Evolutionary conservation across 257 asterid genomes (phyloP), one percentile per base, ranked within the genome.

Genomic region (Nicotiana knightiana): DNA sequence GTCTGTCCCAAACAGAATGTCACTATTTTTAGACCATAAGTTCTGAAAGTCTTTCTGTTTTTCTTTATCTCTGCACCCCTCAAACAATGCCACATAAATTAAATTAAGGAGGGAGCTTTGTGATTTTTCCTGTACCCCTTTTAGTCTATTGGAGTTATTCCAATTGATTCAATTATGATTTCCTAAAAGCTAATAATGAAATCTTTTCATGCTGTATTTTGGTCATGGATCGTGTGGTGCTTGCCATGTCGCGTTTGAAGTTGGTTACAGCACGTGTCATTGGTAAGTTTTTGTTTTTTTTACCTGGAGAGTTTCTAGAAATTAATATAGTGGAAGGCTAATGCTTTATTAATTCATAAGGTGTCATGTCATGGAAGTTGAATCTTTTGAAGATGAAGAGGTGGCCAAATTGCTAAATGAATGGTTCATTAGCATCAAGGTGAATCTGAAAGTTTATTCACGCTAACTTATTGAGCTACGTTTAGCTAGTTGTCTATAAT

Each of bases 301-400:
- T 16, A 15, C 61, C 21, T 59, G 3, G 43, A 24, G 54, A 39
- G 11, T 26, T 77, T n/a, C 17, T 18, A 61, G 16, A 18, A 61
- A 18, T 9, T 16, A 57, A 58, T 54, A 2, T 77, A 10, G 26
- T 35, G 33, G 28, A 57, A 39, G 54, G 81, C 39, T 83, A 54
- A 67, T 65, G 24, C 26, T 6, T 79, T 30, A 2, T 80, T 67
- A 28, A 55, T 76, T 81, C 5, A 65, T 82, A 83, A 95, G 99
- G 98, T 96, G 99, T 86, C 99, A 94, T 90, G 99, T 96, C 12
- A 96, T 94, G 99, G 99, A 96, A 88, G 97, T 92, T 81, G 99
- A 96, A 83, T 96, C 99, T 55, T 96, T 96, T 58, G 99, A 96
- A 91, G 86, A 86, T 80, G 97, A 89, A 79, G 98, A 91, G 73